Conservation (phyloP, 345 rosid species). For the Adansonia digitata region DNA sequence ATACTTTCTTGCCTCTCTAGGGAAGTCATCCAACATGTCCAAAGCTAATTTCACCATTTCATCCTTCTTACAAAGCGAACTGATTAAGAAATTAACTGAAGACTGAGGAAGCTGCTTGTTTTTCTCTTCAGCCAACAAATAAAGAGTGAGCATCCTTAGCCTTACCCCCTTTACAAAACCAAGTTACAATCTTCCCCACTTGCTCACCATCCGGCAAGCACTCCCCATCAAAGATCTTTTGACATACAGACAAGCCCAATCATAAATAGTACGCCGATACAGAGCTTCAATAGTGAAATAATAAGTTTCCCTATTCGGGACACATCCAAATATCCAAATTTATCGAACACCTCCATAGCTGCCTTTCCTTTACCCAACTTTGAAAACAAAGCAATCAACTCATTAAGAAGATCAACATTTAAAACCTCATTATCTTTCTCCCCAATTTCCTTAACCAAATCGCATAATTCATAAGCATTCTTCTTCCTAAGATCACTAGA, state of each 20-base stretch:
- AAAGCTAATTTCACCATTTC: constrained; percentile 55
- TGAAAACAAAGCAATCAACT: constrained; percentile 52
- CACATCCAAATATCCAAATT: constrained; percentile 55
- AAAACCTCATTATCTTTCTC: constrained; percentile 32
- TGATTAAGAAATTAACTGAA: constrained; percentile 43
- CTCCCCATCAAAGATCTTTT: constrained; percentile 57
- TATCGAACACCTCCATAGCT: constrained; percentile 62
- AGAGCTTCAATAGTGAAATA: constrained; percentile 62
- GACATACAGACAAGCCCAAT: constrained; percentile 58
- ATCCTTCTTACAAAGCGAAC: constrained; percentile 48
- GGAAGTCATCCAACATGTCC: constrained; percentile 32
- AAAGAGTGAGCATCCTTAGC: constrained; percentile 52
- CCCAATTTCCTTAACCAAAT: constrained; percentile 54
- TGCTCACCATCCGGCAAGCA: constrained; percentile 41
- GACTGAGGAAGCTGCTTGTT: constrained; percentile 37
- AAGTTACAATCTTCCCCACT: constrained; percentile 60
- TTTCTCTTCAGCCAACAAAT: constrained; percentile 43
- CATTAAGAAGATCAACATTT: constrained; percentile 49
- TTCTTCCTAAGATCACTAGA: constrained; percentile 36
- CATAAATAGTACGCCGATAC: constrained; percentile 45
- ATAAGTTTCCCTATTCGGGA: constrained; percentile 45
- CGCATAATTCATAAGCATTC: constrained; percentile 63
- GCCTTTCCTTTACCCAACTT: constrained; percentile 67
- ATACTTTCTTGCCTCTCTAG: no score
- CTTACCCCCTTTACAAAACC: constrained; percentile 63